Conservation (phyloP, 148 eudicot species). For the Spergularia bocconei region DNA sequence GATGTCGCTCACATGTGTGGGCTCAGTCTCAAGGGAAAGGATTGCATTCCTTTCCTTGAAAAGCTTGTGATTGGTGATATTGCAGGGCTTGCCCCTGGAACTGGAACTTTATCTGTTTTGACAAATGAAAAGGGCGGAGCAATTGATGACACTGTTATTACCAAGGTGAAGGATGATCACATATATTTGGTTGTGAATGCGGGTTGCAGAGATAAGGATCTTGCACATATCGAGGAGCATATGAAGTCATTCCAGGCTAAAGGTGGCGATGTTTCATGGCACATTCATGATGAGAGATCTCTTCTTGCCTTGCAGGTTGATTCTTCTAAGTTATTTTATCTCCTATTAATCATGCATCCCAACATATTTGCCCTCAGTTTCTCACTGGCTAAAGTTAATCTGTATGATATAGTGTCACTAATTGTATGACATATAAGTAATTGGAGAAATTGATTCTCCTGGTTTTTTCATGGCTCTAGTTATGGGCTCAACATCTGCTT, state of each 20-base stretch:
- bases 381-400: not conserved
- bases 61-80: conserved; percentile 92
- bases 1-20: conserved; percentile 99
- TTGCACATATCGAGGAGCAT: conserved; percentile 96
- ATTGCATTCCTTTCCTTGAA: conserved; percentile 83
- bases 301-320: conserved; percentile 91
- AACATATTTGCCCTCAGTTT: not conserved
- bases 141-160: conserved; percentile 90
- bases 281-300: conserved; percentile 95
- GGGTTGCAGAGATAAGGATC: conserved; percentile 97
- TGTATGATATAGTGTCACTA: not conserved
- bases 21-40: conserved; percentile 82
- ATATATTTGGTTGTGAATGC: conserved; percentile 97
- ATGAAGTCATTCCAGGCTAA: conserved; percentile 85
- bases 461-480: not conserved
- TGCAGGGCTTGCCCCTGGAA: conserved; percentile 83
- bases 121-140: conserved; percentile 96
- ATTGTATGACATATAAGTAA: not conserved
- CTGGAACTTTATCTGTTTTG: conserved; percentile 83
- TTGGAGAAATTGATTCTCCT: not conserved
- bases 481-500: not conserved
- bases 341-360: not conserved
- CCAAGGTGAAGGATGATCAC: conserved; percentile 82
- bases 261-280: conserved; percentile 98
- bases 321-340: conserved; percentile 1